A percentile compares a stretch with the other conserved stretches of the same genome.
These are phyloP conservation scores for Russula lepida DNA, from an alignment of 768 basidiomycete genomes.

Conservation along the genomic window DNA sequence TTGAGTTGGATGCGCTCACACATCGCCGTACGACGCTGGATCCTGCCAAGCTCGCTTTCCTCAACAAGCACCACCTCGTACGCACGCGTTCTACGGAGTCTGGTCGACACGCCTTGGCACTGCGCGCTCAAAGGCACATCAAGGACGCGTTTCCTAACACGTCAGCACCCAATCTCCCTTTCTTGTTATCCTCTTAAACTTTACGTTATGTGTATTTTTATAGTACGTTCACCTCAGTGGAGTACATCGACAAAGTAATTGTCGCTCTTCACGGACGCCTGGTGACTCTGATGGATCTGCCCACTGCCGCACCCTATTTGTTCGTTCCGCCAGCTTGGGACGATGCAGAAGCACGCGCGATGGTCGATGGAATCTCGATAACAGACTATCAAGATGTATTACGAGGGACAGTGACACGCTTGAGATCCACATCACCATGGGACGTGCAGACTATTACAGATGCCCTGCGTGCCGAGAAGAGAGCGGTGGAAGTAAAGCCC, in stretches of 20 bases:
- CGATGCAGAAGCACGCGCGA: slow-evolving; percentile 44
- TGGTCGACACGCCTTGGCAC: slow-evolving; percentile 46
- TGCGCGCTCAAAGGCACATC: slow-evolving; percentile 44
- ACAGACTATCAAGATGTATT: slow-evolving; percentile 37
- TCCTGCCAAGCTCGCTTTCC: slow-evolving; percentile 66
- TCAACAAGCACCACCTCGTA: slow-evolving; percentile 84
- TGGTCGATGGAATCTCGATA: slow-evolving; percentile 38
- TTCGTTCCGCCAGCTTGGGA: slow-evolving; percentile 62
- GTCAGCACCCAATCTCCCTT: slow-evolving; percentile 29
- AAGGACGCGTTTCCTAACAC: slow-evolving; percentile 51
- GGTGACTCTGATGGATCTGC: slow-evolving; percentile 63
- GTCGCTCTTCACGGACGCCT: slow-evolving; percentile 53
- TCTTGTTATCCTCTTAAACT: background rate
- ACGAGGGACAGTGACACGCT: slow-evolving; percentile 25
- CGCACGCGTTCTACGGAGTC: slow-evolving; percentile 41
- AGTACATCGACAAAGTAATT: slow-evolving; percentile 16
- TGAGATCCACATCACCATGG: slow-evolving; percentile 32
- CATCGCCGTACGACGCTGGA: slow-evolving; percentile 82
- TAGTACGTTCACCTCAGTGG: slow-evolving; percentile 1
- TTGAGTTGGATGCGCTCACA: slow-evolving; percentile 68
- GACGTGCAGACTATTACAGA: slow-evolving; percentile 30
- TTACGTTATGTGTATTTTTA: background rate
- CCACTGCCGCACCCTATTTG: slow-evolving; percentile 61
- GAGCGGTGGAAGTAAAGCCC: slow-evolving; percentile 32
- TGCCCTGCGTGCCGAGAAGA: slow-evolving; percentile 39